Evolutionary conservation across 306 rosid species (phyloP).

Genomic region (Cucurbita maxima): DNA sequence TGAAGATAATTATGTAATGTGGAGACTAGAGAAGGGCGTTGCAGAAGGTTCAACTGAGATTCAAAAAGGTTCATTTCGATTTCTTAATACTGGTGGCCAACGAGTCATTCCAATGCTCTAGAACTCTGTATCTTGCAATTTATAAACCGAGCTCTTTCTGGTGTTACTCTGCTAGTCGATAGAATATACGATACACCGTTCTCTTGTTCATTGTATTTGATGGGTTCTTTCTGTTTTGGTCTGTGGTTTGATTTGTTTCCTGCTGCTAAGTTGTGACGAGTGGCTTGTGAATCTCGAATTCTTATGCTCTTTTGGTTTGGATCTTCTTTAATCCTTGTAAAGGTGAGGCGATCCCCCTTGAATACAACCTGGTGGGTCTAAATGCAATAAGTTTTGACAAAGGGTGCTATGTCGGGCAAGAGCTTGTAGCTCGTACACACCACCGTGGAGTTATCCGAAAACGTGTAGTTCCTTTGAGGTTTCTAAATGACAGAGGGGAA

Average conservation of each 20-base stretch:
- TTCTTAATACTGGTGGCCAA: too few species aligned
- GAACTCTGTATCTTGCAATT: too few species aligned
- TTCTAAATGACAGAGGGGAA: conserved; percentile 37
- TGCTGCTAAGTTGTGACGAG: background rate
- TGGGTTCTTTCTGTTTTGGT: background rate
- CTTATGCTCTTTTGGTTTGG: background rate
- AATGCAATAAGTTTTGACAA: conserved; percentile 90
- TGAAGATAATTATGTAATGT: conserved; percentile 51
- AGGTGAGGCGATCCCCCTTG: conserved; percentile 90
- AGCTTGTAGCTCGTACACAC: conserved; percentile 78
- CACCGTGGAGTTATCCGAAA: conserved; percentile 81
- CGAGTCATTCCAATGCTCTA: too few species aligned
- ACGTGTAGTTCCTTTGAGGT: conserved; percentile 59
- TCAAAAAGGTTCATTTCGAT: conserved; percentile 44
- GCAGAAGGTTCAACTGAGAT: conserved; percentile 90
- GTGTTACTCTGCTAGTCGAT: too few species aligned
- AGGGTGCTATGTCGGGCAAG: conserved; percentile 93
- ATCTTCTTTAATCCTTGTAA: background rate
- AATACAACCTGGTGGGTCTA: conserved; percentile 78
- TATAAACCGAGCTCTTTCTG: too few species aligned
- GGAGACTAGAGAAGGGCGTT: conserved; percentile 77
- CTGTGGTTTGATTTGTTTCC: background rate
- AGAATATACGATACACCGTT: too few species aligned
- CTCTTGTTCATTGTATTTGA: background rate
- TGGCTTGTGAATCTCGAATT: background rate